Base-by-base conservation (phyloP, 1,139 yeast genomes). In the Lodderomyces theae region DNA sequence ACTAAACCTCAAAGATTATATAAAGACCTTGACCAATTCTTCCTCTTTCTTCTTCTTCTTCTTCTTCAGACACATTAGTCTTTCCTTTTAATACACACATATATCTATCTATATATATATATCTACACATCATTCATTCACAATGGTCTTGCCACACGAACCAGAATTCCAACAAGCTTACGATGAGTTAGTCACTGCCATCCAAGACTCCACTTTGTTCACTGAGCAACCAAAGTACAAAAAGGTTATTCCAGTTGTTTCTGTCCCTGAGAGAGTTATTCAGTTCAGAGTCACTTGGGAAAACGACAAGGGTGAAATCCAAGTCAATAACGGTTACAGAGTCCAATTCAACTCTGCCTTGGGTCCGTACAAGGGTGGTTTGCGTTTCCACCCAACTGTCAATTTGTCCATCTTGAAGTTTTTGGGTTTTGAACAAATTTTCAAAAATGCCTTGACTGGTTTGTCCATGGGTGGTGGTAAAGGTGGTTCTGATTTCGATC, bases 81-180 rank as follows among this genome's bases (percentile, higher is more conserved):
- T 18, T 31, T 31, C 13, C n/a, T n/a, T n/a, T n/a, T n/a, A n/a
- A n/a, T n/a, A n/a, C n/a, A n/a, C n/a, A n/a, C n/a, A n/a, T n/a
- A n/a, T n/a, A n/a, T n/a, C n/a, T n/a, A n/a, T n/a, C n/a, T n/a
- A n/a, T n/a, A n/a, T n/a, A n/a, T n/a, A n/a, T n/a, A n/a, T n/a
- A n/a, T n/a, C 4, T 23, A 31, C 26, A 33, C 26, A 13, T 7
- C 35, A 29, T 10, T 31, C 34, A 40, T 35, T 18, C 28, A 58
- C 45, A 51, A 75, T 76, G 80, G 80, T 72, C 64, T 71, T 70
- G 56, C 82, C 82, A 43, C 61, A 74, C 74, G 97, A 90, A 77
- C 97, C 97, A 57, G 97, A 92, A 83, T 92, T 90, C 74, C 90
- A 89, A 74, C 98, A 92, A 80, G 98, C 98, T 58, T 88, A 85